Conservation (phyloP, 208 protist genomes). For the Leishmania arabica region DNA sequence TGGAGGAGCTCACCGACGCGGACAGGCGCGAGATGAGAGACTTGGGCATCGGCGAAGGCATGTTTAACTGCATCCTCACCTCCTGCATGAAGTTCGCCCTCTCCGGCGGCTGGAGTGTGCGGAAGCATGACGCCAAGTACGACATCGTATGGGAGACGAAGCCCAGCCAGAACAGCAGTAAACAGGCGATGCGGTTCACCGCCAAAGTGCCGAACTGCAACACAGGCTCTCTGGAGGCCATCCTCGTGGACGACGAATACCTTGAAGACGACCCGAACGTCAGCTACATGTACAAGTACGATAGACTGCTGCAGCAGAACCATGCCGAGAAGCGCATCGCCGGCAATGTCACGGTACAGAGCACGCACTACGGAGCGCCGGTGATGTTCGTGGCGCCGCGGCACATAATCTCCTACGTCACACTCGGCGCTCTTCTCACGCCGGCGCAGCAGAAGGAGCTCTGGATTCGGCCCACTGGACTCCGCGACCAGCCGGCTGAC, state of each 20-base stretch:
- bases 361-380: slow-evolving; percentile 34
- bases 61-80: slow-evolving; percentile 19
- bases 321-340: slow-evolving; percentile 26
- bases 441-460: slow-evolving; percentile 42
- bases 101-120: slow-evolving; percentile 23
- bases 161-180: slow-evolving; percentile 28
- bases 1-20: slow-evolving; percentile 20
- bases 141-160: slow-evolving; percentile 24
- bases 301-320: slow-evolving; percentile 28
- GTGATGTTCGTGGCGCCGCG: slow-evolving; percentile 32
- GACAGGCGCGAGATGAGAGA: slow-evolving; percentile 26
- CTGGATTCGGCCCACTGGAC: slow-evolving; percentile 15
- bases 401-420: slow-evolving; percentile 38
- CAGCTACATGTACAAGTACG: slow-evolving; percentile 40
- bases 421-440: slow-evolving; percentile 35
- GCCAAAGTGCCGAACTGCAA: slow-evolving; percentile 39
- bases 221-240: slow-evolving; percentile 32
- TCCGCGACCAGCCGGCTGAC: not conserved
- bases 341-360: slow-evolving; percentile 33
- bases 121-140: slow-evolving; percentile 8
- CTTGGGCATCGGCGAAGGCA: slow-evolving; percentile 25
- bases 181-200: slow-evolving; percentile 33
- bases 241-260: slow-evolving; percentile 37
- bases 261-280: slow-evolving; percentile 32
- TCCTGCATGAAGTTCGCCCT: slow-evolving; percentile 15